These are phyloP conservation scores for Leucaena leucocephala DNA, from an alignment of 306 rosid genomes.

Conservation along the genomic window DNA sequence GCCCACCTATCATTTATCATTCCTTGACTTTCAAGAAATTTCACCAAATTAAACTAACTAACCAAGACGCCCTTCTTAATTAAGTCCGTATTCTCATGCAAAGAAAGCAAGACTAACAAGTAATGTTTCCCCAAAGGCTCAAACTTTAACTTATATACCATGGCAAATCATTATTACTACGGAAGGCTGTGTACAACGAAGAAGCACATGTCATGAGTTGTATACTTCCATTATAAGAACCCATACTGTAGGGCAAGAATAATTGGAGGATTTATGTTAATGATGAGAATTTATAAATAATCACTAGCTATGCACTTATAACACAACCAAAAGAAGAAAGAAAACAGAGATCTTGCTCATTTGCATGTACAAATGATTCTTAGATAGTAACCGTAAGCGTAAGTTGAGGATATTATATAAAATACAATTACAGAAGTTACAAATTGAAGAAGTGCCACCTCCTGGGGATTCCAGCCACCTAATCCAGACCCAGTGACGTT, in stretches of 20 bases:
- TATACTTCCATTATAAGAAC: constrained; percentile 25
- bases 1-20: neutral
- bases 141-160: constrained; percentile 6
- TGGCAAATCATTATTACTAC: neutral
- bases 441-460: constrained; percentile 54
- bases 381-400: constrained; percentile 8
- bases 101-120: constrained; percentile 13
- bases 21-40: constrained; percentile 14
- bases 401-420: constrained; percentile 6
- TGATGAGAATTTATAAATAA: neutral
- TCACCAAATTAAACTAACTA: constrained; percentile 4
- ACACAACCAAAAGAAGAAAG: neutral
- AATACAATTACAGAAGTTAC: constrained; percentile 9
- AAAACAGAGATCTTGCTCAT: constrained; percentile 5
- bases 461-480: constrained; percentile 93
- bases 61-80: neutral
- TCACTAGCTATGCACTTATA: neutral
- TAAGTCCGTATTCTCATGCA: neutral
- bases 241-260: neutral
- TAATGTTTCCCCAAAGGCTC: neutral
- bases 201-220: constrained; percentile 1
- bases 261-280: neutral
- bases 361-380: constrained; percentile 1
- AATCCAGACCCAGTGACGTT: constrained; percentile 82
- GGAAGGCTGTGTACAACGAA: neutral